These are phyloP conservation scores for Elaeagnus macrophylla DNA, from an alignment of 306 rosid species.

Conservation along the genomic window DNA sequence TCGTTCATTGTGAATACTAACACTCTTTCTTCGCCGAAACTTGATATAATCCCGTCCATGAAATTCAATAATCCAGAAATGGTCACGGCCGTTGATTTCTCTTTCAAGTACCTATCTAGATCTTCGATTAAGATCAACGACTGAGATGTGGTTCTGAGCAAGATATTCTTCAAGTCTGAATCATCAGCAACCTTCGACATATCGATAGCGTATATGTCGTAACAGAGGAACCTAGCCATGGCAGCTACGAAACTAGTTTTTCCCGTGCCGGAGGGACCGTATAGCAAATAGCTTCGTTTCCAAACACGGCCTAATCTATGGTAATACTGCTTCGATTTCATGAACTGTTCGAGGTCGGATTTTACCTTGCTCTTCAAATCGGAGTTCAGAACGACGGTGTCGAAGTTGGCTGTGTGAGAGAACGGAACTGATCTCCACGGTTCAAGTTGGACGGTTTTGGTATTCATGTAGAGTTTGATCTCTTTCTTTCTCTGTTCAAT, in stretches of 20 bases:
- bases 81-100: constrained; percentile 33
- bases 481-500: constrained; percentile 54
- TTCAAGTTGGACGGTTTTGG: constrained; percentile 12
- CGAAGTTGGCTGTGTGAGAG: constrained; percentile 76
- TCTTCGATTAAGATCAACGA: constrained; percentile 78
- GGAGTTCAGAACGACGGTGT: constrained; percentile 57
- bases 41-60: constrained; percentile 76
- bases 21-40: constrained; percentile 75
- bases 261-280: constrained; percentile 76
- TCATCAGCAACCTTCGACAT: constrained; percentile 45
- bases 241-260: constrained; percentile 82
- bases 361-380: constrained; percentile 64
- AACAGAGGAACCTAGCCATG: constrained; percentile 68
- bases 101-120: constrained; percentile 46
- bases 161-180: constrained; percentile 43
- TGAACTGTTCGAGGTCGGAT: constrained; percentile 69
- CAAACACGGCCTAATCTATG: constrained; percentile 84
- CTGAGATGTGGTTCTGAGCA: constrained; percentile 55
- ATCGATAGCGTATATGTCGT: constrained; percentile 75
- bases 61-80: constrained; percentile 59
- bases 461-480: constrained; percentile 40
- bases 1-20: constrained; percentile 72
- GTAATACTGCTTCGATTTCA: constrained; percentile 75
- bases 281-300: constrained; percentile 81
- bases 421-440: constrained; percentile 69